Conservation (phyloP, 306 rosid species). For the Cajanus cajan region DNA sequence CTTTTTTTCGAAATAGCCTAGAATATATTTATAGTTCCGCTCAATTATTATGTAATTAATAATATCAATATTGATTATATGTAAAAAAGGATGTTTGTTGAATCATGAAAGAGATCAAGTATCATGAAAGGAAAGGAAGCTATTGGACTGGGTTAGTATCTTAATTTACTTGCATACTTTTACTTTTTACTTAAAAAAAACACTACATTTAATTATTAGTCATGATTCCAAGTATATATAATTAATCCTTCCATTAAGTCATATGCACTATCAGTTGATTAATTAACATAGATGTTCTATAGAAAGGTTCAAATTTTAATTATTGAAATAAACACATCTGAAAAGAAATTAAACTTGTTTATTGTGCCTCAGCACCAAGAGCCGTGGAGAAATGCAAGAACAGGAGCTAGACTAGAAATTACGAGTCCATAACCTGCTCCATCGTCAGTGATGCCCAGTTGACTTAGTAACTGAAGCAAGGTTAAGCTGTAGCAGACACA, state of each 20-base stretch:
- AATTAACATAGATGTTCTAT: not conserved
- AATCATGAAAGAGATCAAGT: conserved; percentile 89
- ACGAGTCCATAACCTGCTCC: conserved; percentile 43
- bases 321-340: not conserved
- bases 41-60: not conserved
- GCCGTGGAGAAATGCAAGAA: conserved; percentile 87
- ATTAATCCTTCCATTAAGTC: not conserved
- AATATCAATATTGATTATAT: not conserved
- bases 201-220: not conserved
- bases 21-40: not conserved
- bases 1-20: no score
- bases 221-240: not conserved
- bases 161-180: not conserved
- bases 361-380: conserved; percentile 66
- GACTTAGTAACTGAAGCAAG: conserved; percentile 20
- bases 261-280: not conserved
- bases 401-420: conserved; percentile 48
- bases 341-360: not conserved
- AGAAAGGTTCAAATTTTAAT: not conserved
- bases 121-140: conserved; percentile 98
- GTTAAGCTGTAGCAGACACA: conserved; percentile 38
- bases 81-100: conserved; percentile 80
- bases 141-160: conserved; percentile 73
- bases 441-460: conserved; percentile 38
- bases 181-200: not conserved